Base-by-base conservation (phyloP, 768 basidiomycete species). In the Pleurotus pulmonarius region DNA sequence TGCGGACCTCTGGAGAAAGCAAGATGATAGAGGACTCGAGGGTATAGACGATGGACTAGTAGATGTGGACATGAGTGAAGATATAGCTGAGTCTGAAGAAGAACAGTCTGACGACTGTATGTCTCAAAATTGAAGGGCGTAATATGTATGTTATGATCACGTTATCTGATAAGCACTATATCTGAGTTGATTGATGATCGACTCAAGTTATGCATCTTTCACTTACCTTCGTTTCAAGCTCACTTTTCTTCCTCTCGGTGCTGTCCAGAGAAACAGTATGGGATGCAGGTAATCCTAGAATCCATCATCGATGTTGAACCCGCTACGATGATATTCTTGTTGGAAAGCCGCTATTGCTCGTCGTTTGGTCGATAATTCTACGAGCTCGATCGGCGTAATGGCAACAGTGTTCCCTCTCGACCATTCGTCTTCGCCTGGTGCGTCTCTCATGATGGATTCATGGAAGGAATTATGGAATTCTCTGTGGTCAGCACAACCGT, bases 1-100 rank as follows among this genome's bases (percentile, higher is more conserved):
- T 48, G 87, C 82, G 7, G 75, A 78, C 11, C 80, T 94, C 68
- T 94, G 85, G 69, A 73, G 75, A 53, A 75, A 75, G 41, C 91
- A 94, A 68, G 79, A 84, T 51, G 75, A 69, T 15, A 70, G 69
- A 46, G 71, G 69, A 3, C 4, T 34, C 8, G 65, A 48, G 3
- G 62, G 59, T 24, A 69, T 65, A 37, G 79, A 73, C 3, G 75
- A 75, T 6, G 85, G 88, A 18, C 70, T 88, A 3, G 63, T 86
- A 26, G 88, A 90, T 63, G 70, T 76, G 46, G 79, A 79, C 34
- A 34, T 63, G 13, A 63, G 64, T 5, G 65, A 68, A 16, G 49
- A 47, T 12, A 70, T 71, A 29, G 67, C 66, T 46, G 63, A 65
- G 16, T 70, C 67, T 12, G 72, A 71, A 9, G 56, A 52, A 34